Percentiles rank a stretch among this genome's conserved stretches.
These are phyloP conservation scores for Aureobasidium sp. DNA, from an alignment of 2,329 filamentous ascomycete genomes.

Conservation along the genomic window DNA sequence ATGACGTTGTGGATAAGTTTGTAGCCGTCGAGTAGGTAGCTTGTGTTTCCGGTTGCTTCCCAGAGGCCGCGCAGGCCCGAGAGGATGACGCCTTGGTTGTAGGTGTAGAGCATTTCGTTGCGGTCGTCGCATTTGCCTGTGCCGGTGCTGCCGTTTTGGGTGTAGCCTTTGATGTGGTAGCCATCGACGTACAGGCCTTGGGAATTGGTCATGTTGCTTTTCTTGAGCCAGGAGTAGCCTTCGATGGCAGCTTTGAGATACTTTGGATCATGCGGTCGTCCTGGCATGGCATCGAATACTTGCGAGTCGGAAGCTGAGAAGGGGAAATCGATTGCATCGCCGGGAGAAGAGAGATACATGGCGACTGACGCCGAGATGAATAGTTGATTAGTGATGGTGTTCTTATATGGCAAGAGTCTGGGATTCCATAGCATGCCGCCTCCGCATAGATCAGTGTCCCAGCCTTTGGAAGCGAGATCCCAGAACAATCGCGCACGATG, in stretches of 20 bases:
- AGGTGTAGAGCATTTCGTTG: slow-evolving; percentile 86
- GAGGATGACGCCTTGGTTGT: slow-evolving; percentile 89
- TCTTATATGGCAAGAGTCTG: slow-evolving; percentile 76
- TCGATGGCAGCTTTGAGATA: slow-evolving; percentile 49
- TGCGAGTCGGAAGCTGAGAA: slow-evolving; percentile 34
- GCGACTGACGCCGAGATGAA: slow-evolving; percentile 76
- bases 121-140: slow-evolving; percentile 71
- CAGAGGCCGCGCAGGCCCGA: slow-evolving; percentile 76
- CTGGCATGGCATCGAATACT: slow-evolving; percentile 17
- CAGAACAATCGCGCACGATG: slow-evolving; percentile 81
- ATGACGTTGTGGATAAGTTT: slow-evolving; percentile 68
- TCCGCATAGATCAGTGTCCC: slow-evolving; percentile 71
- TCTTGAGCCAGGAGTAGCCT: slow-evolving; percentile 66
- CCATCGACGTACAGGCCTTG: slow-evolving; percentile 79
- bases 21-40: slow-evolving; percentile 74
- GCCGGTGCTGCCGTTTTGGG: slow-evolving; percentile 48
- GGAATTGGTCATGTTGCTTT: slow-evolving; percentile 53
- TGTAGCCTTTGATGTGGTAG: slow-evolving; percentile 70
- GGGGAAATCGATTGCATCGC: slow-evolving; percentile 66
- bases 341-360: slow-evolving; percentile 88
- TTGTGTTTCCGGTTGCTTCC: slow-evolving; percentile 63
- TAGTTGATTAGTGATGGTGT: slow-evolving; percentile 90
- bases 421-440: slow-evolving; percentile 94
- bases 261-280: slow-evolving; percentile 63
- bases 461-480: slow-evolving; percentile 69